A percentile compares a stretch with the other conserved stretches of the same genome.
Evolutionary conservation across 257 asterid genomes (phyloP).

Genomic region (Nicotiana sylvestris): DNA sequence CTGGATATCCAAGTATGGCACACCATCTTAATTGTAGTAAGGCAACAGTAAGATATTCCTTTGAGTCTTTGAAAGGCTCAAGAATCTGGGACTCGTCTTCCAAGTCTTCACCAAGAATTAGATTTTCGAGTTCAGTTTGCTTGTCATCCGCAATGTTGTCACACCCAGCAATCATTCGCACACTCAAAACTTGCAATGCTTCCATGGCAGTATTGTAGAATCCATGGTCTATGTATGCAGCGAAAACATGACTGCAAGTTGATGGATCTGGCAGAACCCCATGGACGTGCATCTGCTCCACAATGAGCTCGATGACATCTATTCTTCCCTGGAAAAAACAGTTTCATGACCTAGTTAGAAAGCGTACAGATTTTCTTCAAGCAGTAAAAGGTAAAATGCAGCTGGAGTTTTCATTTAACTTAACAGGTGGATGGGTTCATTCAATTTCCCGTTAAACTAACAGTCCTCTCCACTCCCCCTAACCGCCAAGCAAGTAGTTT

Average conservation of each 20-base stretch:
- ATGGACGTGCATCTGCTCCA: slow-evolving; percentile 66
- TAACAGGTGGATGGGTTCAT: background rate
- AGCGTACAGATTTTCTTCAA: slow-evolving; percentile 9
- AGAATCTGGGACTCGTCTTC: slow-evolving; percentile 46
- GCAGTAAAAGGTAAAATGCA: background rate
- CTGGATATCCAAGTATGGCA: slow-evolving; percentile 36
- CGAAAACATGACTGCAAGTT: slow-evolving; percentile 60
- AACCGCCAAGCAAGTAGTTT: background rate
- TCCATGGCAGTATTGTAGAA: slow-evolving; percentile 68
- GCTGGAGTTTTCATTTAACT: background rate
- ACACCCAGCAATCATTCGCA: slow-evolving; percentile 73
- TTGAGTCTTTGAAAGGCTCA: slow-evolving; percentile 40
- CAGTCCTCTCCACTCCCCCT: background rate
- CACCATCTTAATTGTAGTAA: slow-evolving; percentile 74
- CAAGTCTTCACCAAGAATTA: slow-evolving; percentile 44
- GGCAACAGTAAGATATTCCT: slow-evolving; percentile 43
- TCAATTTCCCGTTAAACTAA: background rate
- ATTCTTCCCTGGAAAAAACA: slow-evolving; percentile 57
- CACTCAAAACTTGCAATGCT: slow-evolving; percentile 75
- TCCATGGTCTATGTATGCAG: slow-evolving; percentile 54
- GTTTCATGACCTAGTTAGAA: slow-evolving; percentile 8
- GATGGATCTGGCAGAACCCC: slow-evolving; percentile 76
- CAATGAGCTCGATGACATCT: slow-evolving; percentile 63
- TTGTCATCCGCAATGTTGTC: slow-evolving; percentile 38
- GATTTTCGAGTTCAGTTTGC: slow-evolving; percentile 43